Conservation (phyloP, 441 rosid species). For the Jatropha podagrica region DNA sequence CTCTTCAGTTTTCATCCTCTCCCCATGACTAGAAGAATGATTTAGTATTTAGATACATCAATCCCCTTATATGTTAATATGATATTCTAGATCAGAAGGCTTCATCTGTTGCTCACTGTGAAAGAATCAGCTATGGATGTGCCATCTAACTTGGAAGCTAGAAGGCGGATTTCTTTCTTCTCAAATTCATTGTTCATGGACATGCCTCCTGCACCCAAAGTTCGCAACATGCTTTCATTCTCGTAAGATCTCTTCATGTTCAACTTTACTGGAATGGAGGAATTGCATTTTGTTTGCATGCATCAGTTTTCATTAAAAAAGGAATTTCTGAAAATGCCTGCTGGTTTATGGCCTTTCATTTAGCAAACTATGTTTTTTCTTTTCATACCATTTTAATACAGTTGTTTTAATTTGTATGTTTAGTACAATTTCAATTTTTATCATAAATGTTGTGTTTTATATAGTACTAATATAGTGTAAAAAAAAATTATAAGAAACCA, state of each 20-base stretch:
- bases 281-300: neutral
- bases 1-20: neutral
- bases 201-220: constrained; percentile 98
- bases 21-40: neutral
- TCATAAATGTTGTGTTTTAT: neutral
- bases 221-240: constrained; percentile 99
- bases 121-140: constrained; percentile 99
- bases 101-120: constrained; percentile 83
- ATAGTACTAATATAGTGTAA: neutral
- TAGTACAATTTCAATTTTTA: neutral
- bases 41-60: constrained; percentile 1
- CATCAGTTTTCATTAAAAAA: neutral
- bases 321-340: neutral
- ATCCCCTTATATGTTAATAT: constrained; percentile 2
- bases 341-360: neutral
- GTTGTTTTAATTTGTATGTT: neutral
- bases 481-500: neutral
- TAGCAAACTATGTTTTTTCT: neutral
- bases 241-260: constrained; percentile 56
- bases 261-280: neutral
- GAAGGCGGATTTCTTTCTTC: constrained; percentile 97
- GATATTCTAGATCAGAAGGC: constrained; percentile 70
- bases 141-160: constrained; percentile 98
- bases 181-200: constrained; percentile 98
- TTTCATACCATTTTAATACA: neutral